Conservation (phyloP, 1,139 yeast species). For the Yamadazyma spencermartinsiae region DNA sequence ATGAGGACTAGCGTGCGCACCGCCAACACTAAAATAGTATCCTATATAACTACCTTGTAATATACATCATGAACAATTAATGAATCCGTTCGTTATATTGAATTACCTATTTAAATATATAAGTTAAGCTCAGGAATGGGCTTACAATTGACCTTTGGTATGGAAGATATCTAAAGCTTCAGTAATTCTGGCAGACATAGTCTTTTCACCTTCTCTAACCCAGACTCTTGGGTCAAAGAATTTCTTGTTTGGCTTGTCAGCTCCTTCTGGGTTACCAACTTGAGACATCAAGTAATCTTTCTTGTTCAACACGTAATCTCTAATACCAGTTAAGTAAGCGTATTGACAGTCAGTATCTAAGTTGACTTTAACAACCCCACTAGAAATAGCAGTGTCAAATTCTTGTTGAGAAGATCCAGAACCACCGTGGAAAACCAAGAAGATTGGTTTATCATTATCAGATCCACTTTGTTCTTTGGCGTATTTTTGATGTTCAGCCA, state of each 20-base stretch:
- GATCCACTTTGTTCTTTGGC: conserved; percentile 65
- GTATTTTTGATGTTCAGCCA: conserved; percentile 94
- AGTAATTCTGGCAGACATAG: conserved; percentile 84
- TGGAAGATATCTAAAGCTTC: conserved; percentile 88
- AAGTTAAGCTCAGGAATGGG: background rate
- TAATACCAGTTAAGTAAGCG: conserved; percentile 95
- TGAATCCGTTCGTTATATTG: background rate
- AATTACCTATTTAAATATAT: conserved; percentile 1
- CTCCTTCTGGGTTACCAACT: conserved; percentile 99
- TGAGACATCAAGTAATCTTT: conserved; percentile 86
- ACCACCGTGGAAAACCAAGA: conserved; percentile 99
- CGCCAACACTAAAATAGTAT: too few relatives aligned
- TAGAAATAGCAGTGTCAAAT: conserved; percentile 84
- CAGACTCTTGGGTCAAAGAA: conserved; percentile 99
- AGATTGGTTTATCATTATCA: conserved; percentile 70
- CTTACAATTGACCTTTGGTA: conserved; percentile 63
- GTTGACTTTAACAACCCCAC: conserved; percentile 99
- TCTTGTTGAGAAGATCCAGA: conserved; percentile 95
- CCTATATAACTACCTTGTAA: conserved; percentile 1
- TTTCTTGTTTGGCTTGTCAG: conserved; percentile 98
- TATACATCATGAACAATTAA: conserved; percentile 3
- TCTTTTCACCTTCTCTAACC: conserved; percentile 99
- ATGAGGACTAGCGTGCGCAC: too few relatives aligned
- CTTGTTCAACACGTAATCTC: conserved; percentile 94
- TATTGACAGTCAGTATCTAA: conserved; percentile 98